phyloP scores from a whole-genome alignment of 148 eudicot genomes.

The Amaranthus hypochondriacus region DNA sequence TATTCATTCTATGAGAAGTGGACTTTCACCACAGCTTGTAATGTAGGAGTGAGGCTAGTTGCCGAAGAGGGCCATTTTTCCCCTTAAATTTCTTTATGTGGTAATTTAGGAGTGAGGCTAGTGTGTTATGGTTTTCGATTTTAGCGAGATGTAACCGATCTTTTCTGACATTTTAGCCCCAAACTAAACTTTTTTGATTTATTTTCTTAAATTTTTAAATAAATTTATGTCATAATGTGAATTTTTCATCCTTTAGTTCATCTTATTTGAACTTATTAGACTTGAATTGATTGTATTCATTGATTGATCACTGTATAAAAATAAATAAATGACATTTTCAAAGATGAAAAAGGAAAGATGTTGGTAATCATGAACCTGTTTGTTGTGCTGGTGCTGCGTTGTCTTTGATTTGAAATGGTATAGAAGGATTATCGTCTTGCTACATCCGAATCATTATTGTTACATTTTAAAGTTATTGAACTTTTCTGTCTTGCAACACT shows the following conservation, averaged over 20 bases:
- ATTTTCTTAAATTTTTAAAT: too few species aligned
- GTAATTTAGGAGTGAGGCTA: too few species aligned
- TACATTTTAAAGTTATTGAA: neutral
- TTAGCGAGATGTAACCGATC: too few species aligned
- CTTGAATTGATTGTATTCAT: neutral
- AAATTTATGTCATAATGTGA: too few species aligned
- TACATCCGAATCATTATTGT: neutral
- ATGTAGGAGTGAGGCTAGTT: neutral
- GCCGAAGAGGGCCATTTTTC: too few species aligned
- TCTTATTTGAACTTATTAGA: neutral
- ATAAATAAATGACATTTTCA: neutral
- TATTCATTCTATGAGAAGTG: neutral
- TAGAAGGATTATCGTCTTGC: neutral
- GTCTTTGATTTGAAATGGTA: neutral
- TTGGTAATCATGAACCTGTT: neutral
- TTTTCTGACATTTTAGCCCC: neutral
- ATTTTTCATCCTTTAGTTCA: too few species aligned
- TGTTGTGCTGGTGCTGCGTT: neutral
- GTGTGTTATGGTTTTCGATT: too few species aligned
- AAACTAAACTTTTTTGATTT: neutral
- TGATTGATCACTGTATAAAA: too few species aligned
- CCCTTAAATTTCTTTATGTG: too few species aligned
- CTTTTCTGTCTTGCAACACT: neutral
- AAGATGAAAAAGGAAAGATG: neutral
- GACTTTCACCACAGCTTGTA: neutral